Evolutionary conservation across 2,329 filamentous ascomycete species (phyloP).

Genomic region (Colletotrichum ledebouriae): DNA sequence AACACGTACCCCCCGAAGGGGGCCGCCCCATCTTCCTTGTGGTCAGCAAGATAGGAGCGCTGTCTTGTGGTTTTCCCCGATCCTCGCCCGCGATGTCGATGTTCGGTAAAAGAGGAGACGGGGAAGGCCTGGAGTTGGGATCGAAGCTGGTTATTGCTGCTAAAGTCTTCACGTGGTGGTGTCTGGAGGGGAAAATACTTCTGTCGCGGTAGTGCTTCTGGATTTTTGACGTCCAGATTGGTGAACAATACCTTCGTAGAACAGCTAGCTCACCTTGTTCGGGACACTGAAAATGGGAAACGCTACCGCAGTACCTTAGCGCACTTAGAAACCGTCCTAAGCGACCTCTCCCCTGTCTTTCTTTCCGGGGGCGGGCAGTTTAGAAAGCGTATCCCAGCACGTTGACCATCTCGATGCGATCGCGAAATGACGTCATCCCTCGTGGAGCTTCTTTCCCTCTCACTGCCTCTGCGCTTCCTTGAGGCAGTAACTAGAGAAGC

Average conservation of each 20-base stretch:
- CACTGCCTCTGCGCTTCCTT: background rate
- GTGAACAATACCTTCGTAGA: background rate
- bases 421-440: slow-evolving; percentile 35
- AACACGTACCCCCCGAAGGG: too few relatives aligned
- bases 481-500: background rate
- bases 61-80: slow-evolving; percentile 23
- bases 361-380: background rate
- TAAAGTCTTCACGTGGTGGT: background rate
- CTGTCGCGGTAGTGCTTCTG: slow-evolving; percentile 7
- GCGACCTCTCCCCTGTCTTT: background rate
- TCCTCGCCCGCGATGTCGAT: slow-evolving; percentile 34
- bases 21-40: too few relatives aligned
- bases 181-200: background rate
- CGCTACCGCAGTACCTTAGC: background rate
- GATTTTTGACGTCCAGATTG: slow-evolving; percentile 16
- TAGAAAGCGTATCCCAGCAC: slow-evolving; percentile 23
- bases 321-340: slow-evolving; percentile 5
- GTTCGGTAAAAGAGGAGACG: slow-evolving; percentile 33
- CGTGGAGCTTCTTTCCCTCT: background rate
- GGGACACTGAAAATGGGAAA: slow-evolving; percentile 7
- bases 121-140: slow-evolving; percentile 27
- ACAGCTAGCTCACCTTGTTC: slow-evolving; percentile 15
- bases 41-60: background rate
- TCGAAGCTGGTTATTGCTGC: slow-evolving; percentile 11
- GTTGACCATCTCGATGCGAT: slow-evolving; percentile 40